Evolutionary conservation across 139 green algal species (phyloP), one percentile per base, ranked within the genome.

Genomic region (Chlorella ohadii): DNA sequence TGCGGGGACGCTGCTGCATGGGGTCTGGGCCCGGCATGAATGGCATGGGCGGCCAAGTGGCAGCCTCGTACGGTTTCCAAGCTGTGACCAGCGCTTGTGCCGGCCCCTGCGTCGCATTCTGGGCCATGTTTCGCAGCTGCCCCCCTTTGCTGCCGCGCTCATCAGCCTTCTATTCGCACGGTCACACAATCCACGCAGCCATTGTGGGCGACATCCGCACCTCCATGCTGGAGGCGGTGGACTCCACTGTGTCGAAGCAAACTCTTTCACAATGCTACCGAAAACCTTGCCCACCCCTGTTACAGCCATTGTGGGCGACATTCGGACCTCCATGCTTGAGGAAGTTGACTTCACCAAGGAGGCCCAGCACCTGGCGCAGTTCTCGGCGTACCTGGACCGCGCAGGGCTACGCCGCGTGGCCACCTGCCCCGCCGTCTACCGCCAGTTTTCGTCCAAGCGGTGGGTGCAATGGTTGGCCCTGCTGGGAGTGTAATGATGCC

Each of bases 341-440:
- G 97, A 99, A 87, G 91, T 96, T n/a, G 95, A 98, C 89, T 97
- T 99, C 74, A 76, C 36, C 1, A 96, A 98, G 82, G 96, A 99
- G 85, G 93, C 92, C 16, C 34, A 84, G 16, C 92, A 98, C 88
- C 87, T 96, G 33, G 47, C 79, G 27, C 90, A 95, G 71, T 99
- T 98, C 87, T 80, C 82, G 11, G 71, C 64, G 34, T 98, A 97
- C 87, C 80, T 98, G 44, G 93, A 98, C 79, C 25, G 36, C 1
- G 87, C 84, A 17, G 94, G 92, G 56, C 82, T 95, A 79, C 56
- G 90, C 0, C 7, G 55, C 19, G 73, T 94, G 4, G 95, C 95
- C 61, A 97, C 94, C 63, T 96, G 91, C 72, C 95, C 95, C 27
- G 93, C 84, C 75, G 87, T 96, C 2, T 98, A 97, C 86, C 87